phyloP scores from a whole-genome alignment of 768 basidiomycete genomes.

The Omphalotus guepiniiformis region DNA sequence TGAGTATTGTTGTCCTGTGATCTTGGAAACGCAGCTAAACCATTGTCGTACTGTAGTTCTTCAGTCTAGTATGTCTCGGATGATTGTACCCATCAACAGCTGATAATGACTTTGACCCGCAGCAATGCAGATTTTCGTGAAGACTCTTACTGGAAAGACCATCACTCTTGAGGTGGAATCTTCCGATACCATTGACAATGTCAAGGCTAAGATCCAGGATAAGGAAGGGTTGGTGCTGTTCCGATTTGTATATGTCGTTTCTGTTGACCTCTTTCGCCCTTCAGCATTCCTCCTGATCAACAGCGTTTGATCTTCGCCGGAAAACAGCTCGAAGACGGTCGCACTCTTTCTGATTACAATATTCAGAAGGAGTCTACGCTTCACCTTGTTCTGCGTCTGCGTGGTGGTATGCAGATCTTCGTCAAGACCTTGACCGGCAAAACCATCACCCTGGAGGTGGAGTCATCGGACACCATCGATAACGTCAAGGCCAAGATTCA shows the following conservation, averaged over 20 bases:
- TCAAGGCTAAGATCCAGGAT: slow-evolving; percentile 22
- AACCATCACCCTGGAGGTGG: slow-evolving; percentile 73
- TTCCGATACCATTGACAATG: slow-evolving; percentile 17
- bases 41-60: no score
- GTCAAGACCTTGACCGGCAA: slow-evolving; percentile 64
- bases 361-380: slow-evolving; percentile 75
- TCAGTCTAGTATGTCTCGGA: no score
- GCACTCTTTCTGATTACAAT: slow-evolving; percentile 64
- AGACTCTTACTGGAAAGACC: slow-evolving; percentile 56
- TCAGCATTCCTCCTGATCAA: slow-evolving; percentile 56
- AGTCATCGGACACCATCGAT: slow-evolving; percentile 71
- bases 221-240: slow-evolving; percentile 11
- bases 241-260: not conserved
- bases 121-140: slow-evolving; percentile 64
- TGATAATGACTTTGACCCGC: no score
- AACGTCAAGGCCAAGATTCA: slow-evolving; percentile 74
- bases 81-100: slow-evolving; percentile 68
- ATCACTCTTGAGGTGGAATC: slow-evolving; percentile 64
- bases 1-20: not conserved
- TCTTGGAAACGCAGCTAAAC: no score
- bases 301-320: slow-evolving; percentile 76
- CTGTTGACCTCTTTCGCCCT: slow-evolving; percentile 8
- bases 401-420: slow-evolving; percentile 38
- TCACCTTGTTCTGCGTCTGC: slow-evolving; percentile 62
- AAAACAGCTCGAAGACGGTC: slow-evolving; percentile 75